Evolutionary conservation across 2,329 filamentous ascomycete species (phyloP).

Genomic region (Periconia sp.): DNA sequence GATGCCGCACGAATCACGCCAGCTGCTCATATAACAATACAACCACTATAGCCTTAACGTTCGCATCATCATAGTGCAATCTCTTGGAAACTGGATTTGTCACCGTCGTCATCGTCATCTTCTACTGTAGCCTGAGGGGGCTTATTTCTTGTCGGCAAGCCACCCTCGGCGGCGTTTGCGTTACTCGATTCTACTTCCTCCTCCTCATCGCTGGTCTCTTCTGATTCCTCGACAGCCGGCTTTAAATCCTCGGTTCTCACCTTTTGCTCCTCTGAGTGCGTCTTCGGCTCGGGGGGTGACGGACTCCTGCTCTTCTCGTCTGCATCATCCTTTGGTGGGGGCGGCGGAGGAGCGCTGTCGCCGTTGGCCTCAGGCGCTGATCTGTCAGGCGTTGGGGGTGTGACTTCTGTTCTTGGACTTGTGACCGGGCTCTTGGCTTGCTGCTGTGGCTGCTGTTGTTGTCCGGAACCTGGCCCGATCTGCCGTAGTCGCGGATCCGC

Average conservation of each 20-base stretch:
- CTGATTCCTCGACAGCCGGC: slow-evolving; percentile 25
- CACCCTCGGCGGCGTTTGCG: slow-evolving; percentile 34
- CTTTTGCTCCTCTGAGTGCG: slow-evolving; percentile 40
- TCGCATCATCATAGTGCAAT: slow-evolving; percentile 27
- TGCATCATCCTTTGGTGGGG: slow-evolving; percentile 40
- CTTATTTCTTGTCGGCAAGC: slow-evolving; percentile 35
- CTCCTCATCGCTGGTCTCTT: slow-evolving; percentile 32
- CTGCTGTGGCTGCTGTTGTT: slow-evolving; percentile 30
- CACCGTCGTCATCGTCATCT: slow-evolving; percentile 36
- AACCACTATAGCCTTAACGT: not conserved
- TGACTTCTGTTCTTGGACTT: slow-evolving; percentile 57
- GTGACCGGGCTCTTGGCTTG: slow-evolving; percentile 38
- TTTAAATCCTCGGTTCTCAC: slow-evolving; percentile 41
- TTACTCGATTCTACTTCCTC: slow-evolving; percentile 33
- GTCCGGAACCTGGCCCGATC: slow-evolving; percentile 47
- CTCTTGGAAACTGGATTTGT: slow-evolving; percentile 43
- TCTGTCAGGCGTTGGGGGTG: slow-evolving; percentile 57
- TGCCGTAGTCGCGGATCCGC: slow-evolving; percentile 72
- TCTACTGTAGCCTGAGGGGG: slow-evolving; percentile 32
- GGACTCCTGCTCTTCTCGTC: slow-evolving; percentile 23
- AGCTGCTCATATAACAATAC: slow-evolving; percentile 1
- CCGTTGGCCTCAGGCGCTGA: slow-evolving; percentile 29
- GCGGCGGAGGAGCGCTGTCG: slow-evolving; percentile 38
- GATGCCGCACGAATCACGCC: slow-evolving; percentile 1
- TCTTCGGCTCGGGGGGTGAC: slow-evolving; percentile 38